phyloP scores from a whole-genome alignment of 257 asterid species.

The Solanum sitiens region DNA sequence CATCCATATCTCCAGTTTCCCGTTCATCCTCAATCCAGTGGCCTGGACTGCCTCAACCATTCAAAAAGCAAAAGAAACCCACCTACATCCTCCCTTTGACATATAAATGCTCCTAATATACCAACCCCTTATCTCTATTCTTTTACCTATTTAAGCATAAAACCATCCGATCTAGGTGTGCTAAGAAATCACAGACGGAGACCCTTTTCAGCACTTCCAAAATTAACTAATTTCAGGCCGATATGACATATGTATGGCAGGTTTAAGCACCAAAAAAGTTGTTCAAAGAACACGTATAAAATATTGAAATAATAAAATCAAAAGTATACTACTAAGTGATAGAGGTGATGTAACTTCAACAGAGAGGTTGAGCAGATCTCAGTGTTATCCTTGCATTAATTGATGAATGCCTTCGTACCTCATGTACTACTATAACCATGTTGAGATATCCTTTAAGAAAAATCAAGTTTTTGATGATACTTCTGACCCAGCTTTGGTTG shows the following conservation, averaged over 20 bases:
- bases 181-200: not conserved
- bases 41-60: not conserved
- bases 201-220: not conserved
- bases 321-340: not conserved
- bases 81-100: not conserved
- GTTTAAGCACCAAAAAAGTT: not conserved
- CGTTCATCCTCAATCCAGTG: not conserved
- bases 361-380: not conserved
- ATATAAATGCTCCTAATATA: not conserved
- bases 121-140: not conserved
- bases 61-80: not conserved
- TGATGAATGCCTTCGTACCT: not conserved
- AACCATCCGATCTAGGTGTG: not conserved
- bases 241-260: not conserved
- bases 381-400: not conserved
- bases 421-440: not conserved
- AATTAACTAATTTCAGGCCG: not conserved
- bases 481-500: not conserved
- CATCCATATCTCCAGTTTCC: not conserved
- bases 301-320: not conserved
- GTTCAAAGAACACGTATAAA: not conserved
- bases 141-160: not conserved
- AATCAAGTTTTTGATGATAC: not conserved
- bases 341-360: not conserved
- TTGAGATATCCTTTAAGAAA: not conserved